Evolutionary conservation across 306 rosid species (phyloP).

Genomic region (Fragaria ananassa): DNA sequence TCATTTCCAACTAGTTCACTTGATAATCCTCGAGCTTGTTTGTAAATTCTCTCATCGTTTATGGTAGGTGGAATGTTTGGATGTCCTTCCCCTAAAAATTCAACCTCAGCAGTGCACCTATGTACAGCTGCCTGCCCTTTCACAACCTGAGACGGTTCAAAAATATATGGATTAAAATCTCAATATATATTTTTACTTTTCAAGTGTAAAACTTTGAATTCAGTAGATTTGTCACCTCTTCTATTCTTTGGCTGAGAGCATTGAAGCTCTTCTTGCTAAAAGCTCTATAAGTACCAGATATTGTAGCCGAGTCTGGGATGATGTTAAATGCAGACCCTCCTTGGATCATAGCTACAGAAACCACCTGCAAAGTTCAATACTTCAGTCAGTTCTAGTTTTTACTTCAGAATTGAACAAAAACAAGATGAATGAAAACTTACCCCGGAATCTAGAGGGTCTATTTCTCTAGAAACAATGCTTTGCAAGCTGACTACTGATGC

Average conservation of each 20-base stretch:
- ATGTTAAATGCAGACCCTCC: slow-evolving; percentile 59
- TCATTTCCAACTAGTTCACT: slow-evolving; percentile 65
- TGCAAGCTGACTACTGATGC: slow-evolving; percentile 79
- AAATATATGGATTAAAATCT: neutral
- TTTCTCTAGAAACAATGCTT: slow-evolving; percentile 76
- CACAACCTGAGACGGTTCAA: slow-evolving; percentile 42
- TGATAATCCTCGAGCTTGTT: slow-evolving; percentile 45
- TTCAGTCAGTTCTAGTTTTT: slow-evolving; percentile 1
- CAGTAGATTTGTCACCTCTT: slow-evolving; percentile 51
- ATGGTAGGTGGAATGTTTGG: slow-evolving; percentile 69
- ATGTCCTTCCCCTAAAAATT: slow-evolving; percentile 58
- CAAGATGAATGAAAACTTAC: slow-evolving; percentile 25
- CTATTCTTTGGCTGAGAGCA: slow-evolving; percentile 59
- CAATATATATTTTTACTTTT: neutral
- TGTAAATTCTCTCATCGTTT: slow-evolving; percentile 57
- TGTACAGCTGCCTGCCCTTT: slow-evolving; percentile 74
- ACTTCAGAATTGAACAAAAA: neutral
- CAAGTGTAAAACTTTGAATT: neutral
- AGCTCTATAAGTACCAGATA: slow-evolving; percentile 77
- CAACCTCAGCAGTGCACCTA: slow-evolving; percentile 63
- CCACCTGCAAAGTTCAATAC: slow-evolving; percentile 55
- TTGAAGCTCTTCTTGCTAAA: slow-evolving; percentile 66
- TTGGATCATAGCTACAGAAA: slow-evolving; percentile 67
- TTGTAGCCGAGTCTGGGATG: slow-evolving; percentile 64
- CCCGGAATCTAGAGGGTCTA: slow-evolving; percentile 86